Conservation (phyloP, 495 filamentous ascomycete genomes). For the Ascodesmis nigricans region DNA sequence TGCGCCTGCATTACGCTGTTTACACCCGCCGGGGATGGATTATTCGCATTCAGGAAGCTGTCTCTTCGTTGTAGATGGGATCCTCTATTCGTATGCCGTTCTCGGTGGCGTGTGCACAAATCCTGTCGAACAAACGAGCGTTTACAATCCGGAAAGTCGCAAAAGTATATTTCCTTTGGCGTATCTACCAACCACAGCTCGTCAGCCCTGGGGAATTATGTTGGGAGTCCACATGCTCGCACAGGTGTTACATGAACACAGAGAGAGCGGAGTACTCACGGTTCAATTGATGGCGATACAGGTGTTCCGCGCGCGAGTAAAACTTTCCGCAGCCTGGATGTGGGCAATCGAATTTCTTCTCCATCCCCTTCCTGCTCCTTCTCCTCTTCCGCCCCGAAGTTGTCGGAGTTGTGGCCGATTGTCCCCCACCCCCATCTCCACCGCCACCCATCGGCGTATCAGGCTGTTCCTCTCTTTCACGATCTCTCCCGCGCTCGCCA, state of each 20-base stretch:
- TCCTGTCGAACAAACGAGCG: constrained; percentile 88
- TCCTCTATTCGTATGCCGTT: constrained; percentile 86
- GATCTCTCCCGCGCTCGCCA: constrained; percentile 18
- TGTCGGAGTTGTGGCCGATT: constrained; percentile 20
- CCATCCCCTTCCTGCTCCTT: constrained; percentile 64
- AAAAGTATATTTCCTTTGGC: constrained; percentile 88
- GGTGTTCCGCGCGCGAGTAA: constrained; percentile 89
- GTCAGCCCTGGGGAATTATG: constrained; percentile 16
- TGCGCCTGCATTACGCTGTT: constrained; percentile 8
- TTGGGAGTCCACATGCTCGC: too few species aligned
- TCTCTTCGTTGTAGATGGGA: constrained; percentile 89
- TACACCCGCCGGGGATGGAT: constrained; percentile 2
- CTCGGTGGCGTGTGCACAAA: constrained; percentile 76
- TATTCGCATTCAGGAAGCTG: constrained; percentile 36
- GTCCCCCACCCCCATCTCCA: constrained; percentile 21
- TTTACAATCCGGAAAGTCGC: constrained; percentile 78
- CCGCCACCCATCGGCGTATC: constrained; percentile 20
- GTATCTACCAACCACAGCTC: constrained; percentile 29
- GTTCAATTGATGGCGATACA: constrained; percentile 92
- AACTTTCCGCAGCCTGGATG: constrained; percentile 81
- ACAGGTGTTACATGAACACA: too few species aligned
- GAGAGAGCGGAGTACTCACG: constrained; percentile 40
- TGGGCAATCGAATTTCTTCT: constrained; percentile 89
- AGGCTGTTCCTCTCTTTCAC: constrained; percentile 20
- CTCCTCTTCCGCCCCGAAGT: constrained; percentile 52